Base-by-base conservation (phyloP, 495 filamentous ascomycete species). In the Penicillium desertorum region DNA sequence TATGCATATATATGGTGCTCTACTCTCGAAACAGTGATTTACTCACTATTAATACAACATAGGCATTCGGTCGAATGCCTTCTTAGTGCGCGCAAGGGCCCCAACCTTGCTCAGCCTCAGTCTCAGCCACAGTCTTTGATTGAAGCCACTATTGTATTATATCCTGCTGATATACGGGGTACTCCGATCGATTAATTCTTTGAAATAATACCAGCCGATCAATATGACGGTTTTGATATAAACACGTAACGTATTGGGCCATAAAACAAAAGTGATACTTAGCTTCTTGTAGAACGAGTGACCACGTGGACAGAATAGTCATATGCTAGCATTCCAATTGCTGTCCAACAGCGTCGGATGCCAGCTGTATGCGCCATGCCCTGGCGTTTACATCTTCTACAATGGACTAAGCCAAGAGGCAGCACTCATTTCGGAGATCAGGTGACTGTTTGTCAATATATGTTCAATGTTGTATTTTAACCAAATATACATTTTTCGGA, bases 361-460 rank as follows among this genome's bases (percentile, higher is more conserved):
- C 16, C 34, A 46, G 53, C 12, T 36, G 53, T 27, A 34, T 47
- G 39, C 30, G 11, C 30, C 20, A 55, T 39, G 29, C 12, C 53
- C 47, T 55, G 44, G 53, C 53, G 17, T 25, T 51, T 11, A 11
- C 32, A 27, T 22, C 32, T 16, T 51, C n/a, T 51, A 27, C 22
- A 17, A n/a, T 4, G 12, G 14, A 36, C 20, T 25, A 19, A 11
- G 9, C 22, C 23, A 25, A 51, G 22, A 30, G 53, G 34, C 43
- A 36, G 17, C n/a, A 7, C 16, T 6, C 30, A 25, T 10, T 37
- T 25, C 32, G 32, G 20, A 25, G 32, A 39, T 39, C 22, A 19
- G 19, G 10, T 51, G 7, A 5, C 6, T 7, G 12, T 36, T 49
- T 51, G 23, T 19, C 29, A 4, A 19, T 42, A 9, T n/a, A n/a